Evolutionary conservation across 129 eudicot species (phyloP), one percentile per base, ranked within the genome.

Genomic region (Artemisia annua): DNA sequence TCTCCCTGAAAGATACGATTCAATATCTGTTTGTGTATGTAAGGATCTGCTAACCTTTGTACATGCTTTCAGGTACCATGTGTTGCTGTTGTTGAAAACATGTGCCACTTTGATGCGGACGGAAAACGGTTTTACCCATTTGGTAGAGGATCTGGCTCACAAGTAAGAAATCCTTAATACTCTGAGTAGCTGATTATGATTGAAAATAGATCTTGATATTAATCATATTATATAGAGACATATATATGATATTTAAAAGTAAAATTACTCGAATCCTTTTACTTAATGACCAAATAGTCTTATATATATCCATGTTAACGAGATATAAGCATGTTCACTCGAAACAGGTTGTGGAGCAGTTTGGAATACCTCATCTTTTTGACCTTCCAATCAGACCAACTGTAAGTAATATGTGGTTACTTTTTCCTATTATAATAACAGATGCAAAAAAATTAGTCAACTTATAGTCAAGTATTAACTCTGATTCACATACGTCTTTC

Each of bases 31-130:
- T 20, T 22, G 16, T 63, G 14, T 46, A 51, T 81, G 62, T 43
- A 64, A 56, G 48, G 44, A 22, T 63, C 46, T 39, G 28, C 66
- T 46, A 56, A 70, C 76, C 54, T 75, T 5, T 81, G 63, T 48
- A 44, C 72, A 44, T 77, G 24, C 51, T 54, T 7, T 64, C 84
- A 95, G 99, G 99, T 95, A 63, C 99, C 99, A 35, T 90, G 99
- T 79, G 96, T 95, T 50, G 97, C 99, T 20, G 99, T 95, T 63
- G 97, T 95, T 48, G 99, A 95, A 85, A 95, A 95, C 79, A 95
- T 90, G 97, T 95, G 99, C 87, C 99, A 91, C 78, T 95, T 95
- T 80, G 99, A 95, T 82, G 99, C 97, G 15, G 99, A 95, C 51
- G 99, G 99, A 70, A 95, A 95, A 86, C 88, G 99, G 0, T 88